Evolutionary conservation across 192 early-diverging fungal genomes (phyloP), one percentile per base, ranked within the genome.

Genomic region (Entomortierella parvispora): DNA sequence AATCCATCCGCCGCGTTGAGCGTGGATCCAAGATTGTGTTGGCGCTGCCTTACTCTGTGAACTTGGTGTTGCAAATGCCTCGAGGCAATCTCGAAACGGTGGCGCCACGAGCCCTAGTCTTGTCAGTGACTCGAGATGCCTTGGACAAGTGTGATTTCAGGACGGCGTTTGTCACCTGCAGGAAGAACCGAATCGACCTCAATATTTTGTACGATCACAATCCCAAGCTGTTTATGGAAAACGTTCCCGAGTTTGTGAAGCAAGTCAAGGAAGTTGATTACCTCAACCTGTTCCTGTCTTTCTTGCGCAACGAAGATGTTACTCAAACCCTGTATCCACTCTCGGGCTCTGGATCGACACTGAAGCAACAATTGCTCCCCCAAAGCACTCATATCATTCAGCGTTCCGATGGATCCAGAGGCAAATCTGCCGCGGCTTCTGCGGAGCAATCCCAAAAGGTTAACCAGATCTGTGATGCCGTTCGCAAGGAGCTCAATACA

Each of bases 1-100:
- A 93, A 77, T 75, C 86, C 18, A 58, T 79, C 25, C 87, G 97
- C 28, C 86, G 93, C 0, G 86, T 99, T n/a, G 97, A 99, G 82
- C 89, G 95, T 53, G 97, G 96, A 12, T 86, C 97, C 11, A 87
- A 89, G 25, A 95, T 98, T 69, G 92, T 98, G 5, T 58, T 89
- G 45, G 93, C 93, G 0, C 80, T 90, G 10, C 92, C 94, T 2
- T 80, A 70, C 47, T 90, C 87, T 55, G 86, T 89, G 17, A 86
- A 85, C 54, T 70, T 95, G 33, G 76, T 95, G 18, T 67, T 94
- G n/a, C 93, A 94, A 82, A 99, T 99, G 97, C 97, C 97, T 14
- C 92, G 97, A 29, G 97, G 97, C 8, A 99, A 99, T 61, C 81
- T 98, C 54, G 97, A 99, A 69, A 98, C 96, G 0, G 86, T 99